Evolutionary conservation across 257 asterid genomes (phyloP).

Genomic region (Anisodus tanguticus): DNA sequence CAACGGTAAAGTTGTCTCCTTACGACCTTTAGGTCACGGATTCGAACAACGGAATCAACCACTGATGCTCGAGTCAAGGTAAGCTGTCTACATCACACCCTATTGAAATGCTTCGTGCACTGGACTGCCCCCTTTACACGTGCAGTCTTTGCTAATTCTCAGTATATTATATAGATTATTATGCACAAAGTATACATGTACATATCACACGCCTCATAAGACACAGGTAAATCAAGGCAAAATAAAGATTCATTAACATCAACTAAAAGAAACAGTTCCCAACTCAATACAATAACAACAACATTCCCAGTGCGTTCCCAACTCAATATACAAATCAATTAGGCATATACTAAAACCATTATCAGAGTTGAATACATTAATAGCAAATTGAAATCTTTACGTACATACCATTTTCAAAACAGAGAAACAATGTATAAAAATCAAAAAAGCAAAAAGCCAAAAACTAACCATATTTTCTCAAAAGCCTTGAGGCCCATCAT

Average conservation of each 20-base stretch:
- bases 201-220: not conserved
- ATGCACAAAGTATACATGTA: too few relatives aligned
- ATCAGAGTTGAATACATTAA: not conserved
- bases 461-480: conserved; percentile 36
- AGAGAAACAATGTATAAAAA: not conserved
- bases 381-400: not conserved
- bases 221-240: not conserved
- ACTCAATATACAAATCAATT: conserved; percentile 14
- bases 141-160: too few relatives aligned
- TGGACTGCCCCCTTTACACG: too few relatives aligned
- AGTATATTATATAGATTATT: too few relatives aligned
- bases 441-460: not conserved
- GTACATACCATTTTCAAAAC: not conserved
- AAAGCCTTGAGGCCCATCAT: conserved; percentile 63
- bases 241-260: not conserved
- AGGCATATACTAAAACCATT: not conserved
- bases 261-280: not conserved
- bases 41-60: too few relatives aligned
- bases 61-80: too few relatives aligned
- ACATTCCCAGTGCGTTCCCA: not conserved
- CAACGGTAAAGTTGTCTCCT: too few relatives aligned
- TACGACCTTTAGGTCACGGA: too few relatives aligned
- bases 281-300: not conserved
- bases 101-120: too few relatives aligned
- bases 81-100: too few relatives aligned